A percentile compares a stretch with the other conserved stretches of the same genome.
phyloP scores from a whole-genome alignment of 495 filamentous ascomycete genomes.

The Aspergillus sclerotiicarbonarius region DNA sequence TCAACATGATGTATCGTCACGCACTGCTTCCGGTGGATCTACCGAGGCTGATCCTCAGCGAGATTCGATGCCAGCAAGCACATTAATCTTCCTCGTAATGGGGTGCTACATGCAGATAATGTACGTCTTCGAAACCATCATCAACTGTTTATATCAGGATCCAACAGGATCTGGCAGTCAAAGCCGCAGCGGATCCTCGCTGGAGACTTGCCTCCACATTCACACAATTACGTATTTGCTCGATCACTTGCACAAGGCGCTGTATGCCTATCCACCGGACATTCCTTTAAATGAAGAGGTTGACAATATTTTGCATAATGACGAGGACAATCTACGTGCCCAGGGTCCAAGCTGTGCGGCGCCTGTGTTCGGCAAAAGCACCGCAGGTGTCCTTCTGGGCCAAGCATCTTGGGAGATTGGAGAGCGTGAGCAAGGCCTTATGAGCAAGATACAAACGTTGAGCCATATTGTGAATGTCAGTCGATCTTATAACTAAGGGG shows the following conservation, averaged over 20 bases:
- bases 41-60: background rate
- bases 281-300: background rate
- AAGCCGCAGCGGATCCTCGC: background rate
- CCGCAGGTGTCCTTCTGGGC: background rate
- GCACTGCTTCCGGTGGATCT: background rate
- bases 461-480: background rate
- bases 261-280: background rate
- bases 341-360: background rate
- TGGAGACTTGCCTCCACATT: background rate
- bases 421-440: background rate
- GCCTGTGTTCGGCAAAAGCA: background rate
- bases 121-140: background rate
- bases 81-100: background rate
- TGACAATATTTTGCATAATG: background rate
- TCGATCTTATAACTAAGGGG: background rate
- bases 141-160: background rate
- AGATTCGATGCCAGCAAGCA: background rate
- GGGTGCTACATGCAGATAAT: background rate
- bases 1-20: background rate
- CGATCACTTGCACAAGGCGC: background rate
- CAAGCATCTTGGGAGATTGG: background rate
- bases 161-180: background rate
- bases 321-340: background rate
- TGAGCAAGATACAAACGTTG: background rate
- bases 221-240: background rate